A percentile compares a stretch with the other conserved stretches of the same genome.
Evolutionary conservation across 495 filamentous ascomycete genomes (phyloP).

Genomic region (Penicillium samsonianum): DNA sequence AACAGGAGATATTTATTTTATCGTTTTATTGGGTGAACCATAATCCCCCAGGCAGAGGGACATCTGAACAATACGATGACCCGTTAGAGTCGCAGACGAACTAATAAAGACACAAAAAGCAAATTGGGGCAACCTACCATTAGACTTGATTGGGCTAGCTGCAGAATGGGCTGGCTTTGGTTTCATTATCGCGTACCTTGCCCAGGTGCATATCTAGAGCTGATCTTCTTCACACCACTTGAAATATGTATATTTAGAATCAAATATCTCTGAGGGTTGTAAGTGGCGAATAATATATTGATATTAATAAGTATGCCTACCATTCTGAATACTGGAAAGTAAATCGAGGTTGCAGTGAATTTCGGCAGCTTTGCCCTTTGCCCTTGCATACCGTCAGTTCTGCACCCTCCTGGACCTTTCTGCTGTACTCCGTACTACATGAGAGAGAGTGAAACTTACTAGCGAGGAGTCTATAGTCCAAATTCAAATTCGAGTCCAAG

Average conservation of each 20-base stretch:
- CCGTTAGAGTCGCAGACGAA: neutral
- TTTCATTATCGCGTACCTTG: slow-evolving; percentile 6
- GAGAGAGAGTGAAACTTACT: neutral
- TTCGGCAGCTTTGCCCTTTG: neutral
- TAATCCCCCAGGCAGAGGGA: neutral
- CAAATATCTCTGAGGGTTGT: neutral
- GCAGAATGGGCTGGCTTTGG: slow-evolving; percentile 8
- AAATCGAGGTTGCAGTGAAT: neutral
- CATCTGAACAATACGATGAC: neutral
- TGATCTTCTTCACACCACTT: slow-evolving; percentile 2
- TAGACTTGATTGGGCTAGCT: neutral
- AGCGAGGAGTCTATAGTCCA: neutral
- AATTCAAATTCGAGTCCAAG: neutral
- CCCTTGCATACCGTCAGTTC: slow-evolving; percentile 4
- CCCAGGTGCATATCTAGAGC: neutral
- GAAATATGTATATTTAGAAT: neutral
- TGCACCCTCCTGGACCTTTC: slow-evolving; percentile 6
- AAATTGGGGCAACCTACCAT: neutral
- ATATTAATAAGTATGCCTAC: neutral
- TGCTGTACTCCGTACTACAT: slow-evolving; percentile 7
- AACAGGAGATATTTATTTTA: neutral
- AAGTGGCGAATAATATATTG: neutral
- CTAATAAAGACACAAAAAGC: neutral
- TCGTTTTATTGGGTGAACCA: neutral
- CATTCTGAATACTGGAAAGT: neutral